Evolutionary conservation across 306 rosid species (phyloP), one percentile per base, ranked within the genome.

Genomic region (Pyrus bretschneideri): DNA sequence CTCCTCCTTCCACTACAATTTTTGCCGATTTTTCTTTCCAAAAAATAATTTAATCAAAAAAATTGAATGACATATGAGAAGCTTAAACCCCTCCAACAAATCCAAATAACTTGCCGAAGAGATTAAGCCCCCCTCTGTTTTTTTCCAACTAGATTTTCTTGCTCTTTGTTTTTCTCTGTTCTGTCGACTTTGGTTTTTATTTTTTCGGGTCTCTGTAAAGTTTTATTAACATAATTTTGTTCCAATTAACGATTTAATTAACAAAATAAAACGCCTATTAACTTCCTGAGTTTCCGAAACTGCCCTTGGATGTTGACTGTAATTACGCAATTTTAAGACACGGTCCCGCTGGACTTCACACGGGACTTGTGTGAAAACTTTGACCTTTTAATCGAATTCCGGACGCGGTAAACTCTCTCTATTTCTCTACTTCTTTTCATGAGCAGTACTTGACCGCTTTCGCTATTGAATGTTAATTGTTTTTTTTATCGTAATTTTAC

Each of bases 61-160:
- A 8, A 71, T 13, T 55, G 68, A 55, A 51, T 51, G 55, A 44
- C 42, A 45, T 72, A 55, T 58, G 35, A 42, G 69, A 77, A 86
- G 81, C 84, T 85, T 78, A 78, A 87, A 77, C 85, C 87, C 88
- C 88, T 87, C 76, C 76, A 70, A 85, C 83, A 72, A 51, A 84
- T 61, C 54, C 72, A 74, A 81, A 79, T 71, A 61, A 76, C 73
- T 59, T 63, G 73, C 69, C 82, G 80, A 79, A 84, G 83, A 67
- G 84, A 84, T 70, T 74, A 79, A 84, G 88, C 84, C 82, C 38
- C 35, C 77, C 22, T 75, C 71, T 80, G 63, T 70, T 46, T 51
- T 2, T 5, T 51, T 51, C 21, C 64, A 70, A 25, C 40, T 68
- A 4, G 70, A 23, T 64, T 44, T 19, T 61, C 57, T 40, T 80